These are phyloP conservation scores for Citrus maxima DNA, from an alignment of 345 rosid species.

Conservation along the genomic window DNA sequence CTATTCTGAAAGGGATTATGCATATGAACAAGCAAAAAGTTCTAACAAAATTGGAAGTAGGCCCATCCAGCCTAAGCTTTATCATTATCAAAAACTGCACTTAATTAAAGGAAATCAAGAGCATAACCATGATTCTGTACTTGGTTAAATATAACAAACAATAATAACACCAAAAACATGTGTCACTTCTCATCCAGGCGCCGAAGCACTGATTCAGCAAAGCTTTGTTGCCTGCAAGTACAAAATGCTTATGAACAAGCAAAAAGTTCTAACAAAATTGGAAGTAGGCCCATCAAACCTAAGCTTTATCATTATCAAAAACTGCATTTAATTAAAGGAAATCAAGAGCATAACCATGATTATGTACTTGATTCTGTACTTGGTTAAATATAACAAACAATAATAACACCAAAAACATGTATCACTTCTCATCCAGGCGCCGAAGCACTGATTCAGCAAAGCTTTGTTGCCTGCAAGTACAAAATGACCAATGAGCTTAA, in stretches of 20 bases:
- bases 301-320: neutral
- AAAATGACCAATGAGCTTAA: conserved; percentile 7
- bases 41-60: conserved; percentile 6
- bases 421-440: conserved; percentile 73
- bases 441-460: conserved; percentile 83
- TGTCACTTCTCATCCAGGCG: conserved; percentile 71
- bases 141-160: conserved; percentile 13
- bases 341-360: neutral
- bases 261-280: conserved; percentile 4
- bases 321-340: neutral
- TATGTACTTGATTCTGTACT: neutral
- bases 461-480: conserved; percentile 75
- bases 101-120: neutral
- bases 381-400: conserved; percentile 12
- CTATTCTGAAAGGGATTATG: neutral
- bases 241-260: neutral
- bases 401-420: neutral
- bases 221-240: conserved; percentile 80
- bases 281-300: neutral
- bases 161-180: neutral
- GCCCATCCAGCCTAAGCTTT: neutral
- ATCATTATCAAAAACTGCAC: neutral
- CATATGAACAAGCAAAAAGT: neutral
- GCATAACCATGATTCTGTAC: conserved; percentile 1
- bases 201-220: conserved; percentile 77